Conservation (phyloP, 352 stramenopile species). For the Poterioochromonas sp. region DNA sequence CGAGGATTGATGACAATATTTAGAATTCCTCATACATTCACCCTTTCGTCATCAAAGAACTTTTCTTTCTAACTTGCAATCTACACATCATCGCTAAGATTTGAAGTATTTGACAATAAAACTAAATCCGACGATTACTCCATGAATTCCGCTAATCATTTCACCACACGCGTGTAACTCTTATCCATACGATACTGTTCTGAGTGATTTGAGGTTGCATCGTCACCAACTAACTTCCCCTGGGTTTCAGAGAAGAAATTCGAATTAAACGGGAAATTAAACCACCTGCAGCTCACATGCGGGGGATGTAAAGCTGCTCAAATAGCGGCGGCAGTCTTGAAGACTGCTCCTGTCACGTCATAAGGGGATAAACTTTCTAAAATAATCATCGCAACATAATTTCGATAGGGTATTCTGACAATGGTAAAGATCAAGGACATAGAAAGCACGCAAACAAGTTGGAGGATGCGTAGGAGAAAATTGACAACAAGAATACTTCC, state of each 20-base stretch:
- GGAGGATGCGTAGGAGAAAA: not conserved
- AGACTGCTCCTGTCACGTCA: not conserved
- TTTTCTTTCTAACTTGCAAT: too few relatives aligned
- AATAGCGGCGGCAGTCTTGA: not conserved
- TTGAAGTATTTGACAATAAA: slow-evolving; percentile 8
- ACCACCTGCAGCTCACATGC: not conserved
- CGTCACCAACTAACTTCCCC: too few relatives aligned
- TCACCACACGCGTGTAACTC: slow-evolving; percentile 2
- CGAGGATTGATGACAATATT: too few relatives aligned
- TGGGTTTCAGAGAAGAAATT: too few relatives aligned
- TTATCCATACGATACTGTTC: not conserved
- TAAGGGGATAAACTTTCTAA: not conserved
- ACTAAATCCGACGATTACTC: not conserved
- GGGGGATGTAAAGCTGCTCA: not conserved
- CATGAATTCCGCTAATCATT: not conserved
- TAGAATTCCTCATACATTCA: too few relatives aligned
- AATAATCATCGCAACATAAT: slow-evolving; percentile 17
- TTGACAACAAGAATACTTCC: not conserved
- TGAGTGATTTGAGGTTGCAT: too few relatives aligned
- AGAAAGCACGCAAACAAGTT: not conserved
- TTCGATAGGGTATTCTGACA: too few relatives aligned
- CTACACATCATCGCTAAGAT: too few relatives aligned
- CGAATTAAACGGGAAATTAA: slow-evolving; percentile 20
- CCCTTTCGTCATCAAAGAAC: too few relatives aligned
- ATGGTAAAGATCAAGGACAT: slow-evolving; percentile 1